A percentile compares a stretch with the other conserved stretches of the same genome.
Evolutionary conservation across 352 stramenopile species (phyloP).

Genomic region (Pythium insidiosum): DNA sequence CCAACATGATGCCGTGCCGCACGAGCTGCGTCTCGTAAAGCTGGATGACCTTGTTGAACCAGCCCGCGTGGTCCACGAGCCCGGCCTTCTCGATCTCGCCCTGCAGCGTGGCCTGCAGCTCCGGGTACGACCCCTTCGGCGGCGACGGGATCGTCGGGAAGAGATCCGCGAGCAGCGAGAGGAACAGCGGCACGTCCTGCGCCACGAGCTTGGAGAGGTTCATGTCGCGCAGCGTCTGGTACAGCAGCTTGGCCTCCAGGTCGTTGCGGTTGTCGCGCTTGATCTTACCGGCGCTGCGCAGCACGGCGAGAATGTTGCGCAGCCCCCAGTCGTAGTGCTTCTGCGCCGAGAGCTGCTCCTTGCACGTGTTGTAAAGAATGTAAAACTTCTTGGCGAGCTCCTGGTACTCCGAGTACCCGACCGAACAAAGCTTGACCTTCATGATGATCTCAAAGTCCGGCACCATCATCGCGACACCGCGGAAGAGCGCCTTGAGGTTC

Average conservation of each 20-base stretch:
- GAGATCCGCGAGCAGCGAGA: slow-evolving; percentile 94
- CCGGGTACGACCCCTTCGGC: slow-evolving; percentile 94
- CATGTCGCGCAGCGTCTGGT: slow-evolving; percentile 93
- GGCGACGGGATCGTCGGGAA: slow-evolving; percentile 91
- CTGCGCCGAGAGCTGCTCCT: slow-evolving; percentile 88
- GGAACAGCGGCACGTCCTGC: slow-evolving; percentile 97
- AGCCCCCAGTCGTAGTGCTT: slow-evolving; percentile 92
- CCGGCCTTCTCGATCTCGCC: slow-evolving; percentile 89
- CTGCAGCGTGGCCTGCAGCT: slow-evolving; percentile 86
- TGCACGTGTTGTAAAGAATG: slow-evolving; percentile 88
- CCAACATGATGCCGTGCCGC: slow-evolving; percentile 98
- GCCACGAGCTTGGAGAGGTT: slow-evolving; percentile 98
- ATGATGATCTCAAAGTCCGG: slow-evolving; percentile 93
- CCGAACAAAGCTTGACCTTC: slow-evolving; percentile 93
- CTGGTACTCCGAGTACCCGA: slow-evolving; percentile 91
- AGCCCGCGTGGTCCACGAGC: slow-evolving; percentile 82
- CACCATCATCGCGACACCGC: slow-evolving; percentile 90
- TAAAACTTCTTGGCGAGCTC: slow-evolving; percentile 91
- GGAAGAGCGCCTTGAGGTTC: slow-evolving; percentile 96
- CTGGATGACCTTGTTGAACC: slow-evolving; percentile 96
- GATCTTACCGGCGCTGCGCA: slow-evolving; percentile 86
- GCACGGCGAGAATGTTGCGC: slow-evolving; percentile 85
- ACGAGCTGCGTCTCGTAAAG: slow-evolving; percentile 98
- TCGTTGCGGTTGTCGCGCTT: slow-evolving; percentile 88
- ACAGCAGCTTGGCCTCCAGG: slow-evolving; percentile 83